These are phyloP conservation scores for Albifimbria verrucaria DNA, from an alignment of 2,329 filamentous ascomycete genomes.

Conservation along the genomic window DNA sequence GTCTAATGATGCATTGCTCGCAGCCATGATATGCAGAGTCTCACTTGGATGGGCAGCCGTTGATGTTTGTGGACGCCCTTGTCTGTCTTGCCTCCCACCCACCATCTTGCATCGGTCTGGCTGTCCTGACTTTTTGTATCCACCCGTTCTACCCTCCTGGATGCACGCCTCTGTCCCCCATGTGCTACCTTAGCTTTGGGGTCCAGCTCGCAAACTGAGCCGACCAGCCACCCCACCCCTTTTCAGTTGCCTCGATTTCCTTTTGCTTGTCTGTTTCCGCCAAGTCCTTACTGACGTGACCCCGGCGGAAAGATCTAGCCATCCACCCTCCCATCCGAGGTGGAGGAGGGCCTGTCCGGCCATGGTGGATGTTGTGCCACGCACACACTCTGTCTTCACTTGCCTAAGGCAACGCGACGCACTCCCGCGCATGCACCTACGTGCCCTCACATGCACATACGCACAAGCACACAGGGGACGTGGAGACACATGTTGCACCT, in stretches of 20 bases:
- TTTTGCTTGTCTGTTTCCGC: background rate
- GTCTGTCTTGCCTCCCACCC: background rate
- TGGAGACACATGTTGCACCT: background rate
- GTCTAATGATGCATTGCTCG: background rate
- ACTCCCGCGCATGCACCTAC: background rate
- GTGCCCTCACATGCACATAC: background rate
- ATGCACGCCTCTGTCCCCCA: too few relatives aligned
- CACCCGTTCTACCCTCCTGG: background rate
- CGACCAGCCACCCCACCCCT: background rate
- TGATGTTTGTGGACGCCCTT: background rate
- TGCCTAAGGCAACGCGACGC: background rate
- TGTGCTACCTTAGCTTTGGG: too few relatives aligned
- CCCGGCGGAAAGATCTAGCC: background rate
- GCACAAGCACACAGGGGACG: background rate
- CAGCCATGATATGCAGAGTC: slow-evolving; percentile 1
- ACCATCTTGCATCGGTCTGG: too few relatives aligned
- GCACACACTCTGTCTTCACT: too few relatives aligned
- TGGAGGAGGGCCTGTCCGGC: background rate
- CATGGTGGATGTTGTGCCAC: background rate
- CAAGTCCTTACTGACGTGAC: background rate
- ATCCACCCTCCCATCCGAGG: background rate
- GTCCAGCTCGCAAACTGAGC: too few relatives aligned
- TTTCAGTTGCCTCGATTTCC: background rate
- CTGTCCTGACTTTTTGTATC: too few relatives aligned
- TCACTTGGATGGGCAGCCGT: background rate